Conservation (phyloP, 2,329 filamentous ascomycete genomes). For the Alternaria sp. region DNA sequence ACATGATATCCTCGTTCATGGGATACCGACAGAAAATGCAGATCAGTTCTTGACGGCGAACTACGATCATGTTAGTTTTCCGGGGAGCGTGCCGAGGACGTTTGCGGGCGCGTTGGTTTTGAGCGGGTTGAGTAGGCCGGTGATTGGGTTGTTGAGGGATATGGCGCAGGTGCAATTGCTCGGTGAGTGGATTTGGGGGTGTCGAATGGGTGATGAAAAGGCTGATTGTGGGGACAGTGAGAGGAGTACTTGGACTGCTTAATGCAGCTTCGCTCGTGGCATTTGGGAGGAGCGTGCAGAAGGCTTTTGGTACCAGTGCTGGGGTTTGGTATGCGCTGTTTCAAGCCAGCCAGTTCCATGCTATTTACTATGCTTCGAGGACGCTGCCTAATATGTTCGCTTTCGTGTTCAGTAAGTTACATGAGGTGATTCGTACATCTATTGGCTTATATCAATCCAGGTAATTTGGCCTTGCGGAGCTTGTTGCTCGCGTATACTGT, state of each 20-base stretch:
- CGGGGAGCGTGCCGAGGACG: constrained; percentile 88
- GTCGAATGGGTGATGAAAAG: not conserved
- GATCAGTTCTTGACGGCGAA: constrained; percentile 62
- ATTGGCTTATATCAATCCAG: constrained; percentile 48
- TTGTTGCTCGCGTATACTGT: constrained; percentile 57
- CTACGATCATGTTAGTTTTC: constrained; percentile 91
- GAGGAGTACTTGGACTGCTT: constrained; percentile 76
- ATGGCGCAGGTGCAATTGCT: constrained; percentile 63
- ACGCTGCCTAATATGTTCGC: constrained; percentile 97
- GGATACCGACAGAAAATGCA: constrained; percentile 68
- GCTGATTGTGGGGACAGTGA: constrained; percentile 56
- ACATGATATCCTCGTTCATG: constrained; percentile 86
- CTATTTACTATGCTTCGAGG: constrained; percentile 89
- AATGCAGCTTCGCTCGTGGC: constrained; percentile 74
- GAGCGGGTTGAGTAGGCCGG: constrained; percentile 72
- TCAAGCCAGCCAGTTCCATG: constrained; percentile 85
- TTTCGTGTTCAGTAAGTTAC: constrained; percentile 76
- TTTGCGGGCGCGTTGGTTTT: constrained; percentile 84
- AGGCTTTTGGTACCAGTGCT: constrained; percentile 70
- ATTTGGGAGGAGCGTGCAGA: constrained; percentile 69
- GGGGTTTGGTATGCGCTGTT: constrained; percentile 82
- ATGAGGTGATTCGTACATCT: too few relatives aligned
- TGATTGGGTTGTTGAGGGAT: constrained; percentile 65
- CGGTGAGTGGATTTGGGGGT: constrained; percentile 48
- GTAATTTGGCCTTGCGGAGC: constrained; percentile 67